Percentiles rank a stretch among this genome's conserved stretches.
phyloP scores from a whole-genome alignment of 305 asterid genomes.

The Plantago coronopus region DNA sequence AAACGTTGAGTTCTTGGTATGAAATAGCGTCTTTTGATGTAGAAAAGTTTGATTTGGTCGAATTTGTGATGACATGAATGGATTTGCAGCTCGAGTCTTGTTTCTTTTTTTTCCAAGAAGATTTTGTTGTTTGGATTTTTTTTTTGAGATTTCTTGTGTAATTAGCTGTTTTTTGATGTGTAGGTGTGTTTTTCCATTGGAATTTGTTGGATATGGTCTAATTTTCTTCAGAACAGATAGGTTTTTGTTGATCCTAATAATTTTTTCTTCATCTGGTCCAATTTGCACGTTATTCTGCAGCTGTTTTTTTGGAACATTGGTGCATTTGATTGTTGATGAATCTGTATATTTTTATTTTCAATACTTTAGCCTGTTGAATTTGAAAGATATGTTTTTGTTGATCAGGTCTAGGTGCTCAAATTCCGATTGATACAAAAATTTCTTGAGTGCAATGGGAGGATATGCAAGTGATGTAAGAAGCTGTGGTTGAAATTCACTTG shows the following conservation, averaged over 20 bases:
- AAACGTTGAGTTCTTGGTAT: too few species aligned
- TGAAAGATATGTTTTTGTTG: not conserved
- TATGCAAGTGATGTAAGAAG: slow-evolving; percentile 56
- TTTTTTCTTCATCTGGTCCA: too few species aligned
- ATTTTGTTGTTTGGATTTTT: too few species aligned
- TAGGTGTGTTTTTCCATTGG: not conserved
- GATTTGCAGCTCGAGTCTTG: not conserved
- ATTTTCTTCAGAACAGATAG: too few species aligned
- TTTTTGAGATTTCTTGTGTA: not conserved
- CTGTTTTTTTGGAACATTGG: too few species aligned
- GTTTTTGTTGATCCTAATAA: too few species aligned
- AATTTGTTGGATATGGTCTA: too few species aligned
- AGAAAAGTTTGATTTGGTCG: slow-evolving; percentile 5
- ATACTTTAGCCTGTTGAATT: not conserved
- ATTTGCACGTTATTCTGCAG: too few species aligned
- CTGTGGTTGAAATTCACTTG: not conserved
- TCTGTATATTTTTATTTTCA: too few species aligned
- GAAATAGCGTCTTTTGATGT: too few species aligned
- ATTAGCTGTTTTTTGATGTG: not conserved
- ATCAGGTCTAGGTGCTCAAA: slow-evolving; percentile 20
- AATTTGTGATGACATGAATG: not conserved
- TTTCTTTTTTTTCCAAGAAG: not conserved
- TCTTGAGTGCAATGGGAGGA: slow-evolving; percentile 36
- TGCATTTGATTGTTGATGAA: too few species aligned
- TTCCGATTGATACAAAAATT: slow-evolving; percentile 20